phyloP scores from a whole-genome alignment of 1,284 basidiomycete genomes.

The Rhodotorula sp. region DNA sequence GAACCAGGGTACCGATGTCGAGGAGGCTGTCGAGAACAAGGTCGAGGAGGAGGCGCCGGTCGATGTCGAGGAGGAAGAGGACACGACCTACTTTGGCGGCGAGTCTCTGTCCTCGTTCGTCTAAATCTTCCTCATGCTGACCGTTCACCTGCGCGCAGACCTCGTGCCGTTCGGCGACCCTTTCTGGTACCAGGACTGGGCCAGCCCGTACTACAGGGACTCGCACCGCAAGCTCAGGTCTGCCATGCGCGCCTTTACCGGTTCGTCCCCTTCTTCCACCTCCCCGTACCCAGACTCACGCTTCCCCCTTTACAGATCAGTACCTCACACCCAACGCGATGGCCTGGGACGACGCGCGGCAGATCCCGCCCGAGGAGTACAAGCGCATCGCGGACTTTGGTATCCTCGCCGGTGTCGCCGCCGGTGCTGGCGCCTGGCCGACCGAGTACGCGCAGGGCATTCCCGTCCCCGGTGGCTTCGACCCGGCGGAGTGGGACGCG shows the following conservation, averaged over 20 bases:
- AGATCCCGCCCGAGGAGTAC: conserved; percentile 42
- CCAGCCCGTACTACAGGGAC: conserved; percentile 51
- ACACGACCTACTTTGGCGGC: conserved; percentile 38
- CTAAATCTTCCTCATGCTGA: too few species aligned
- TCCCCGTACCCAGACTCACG: conserved; percentile 2
- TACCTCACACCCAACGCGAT: conserved; percentile 38
- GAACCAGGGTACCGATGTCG: neutral
- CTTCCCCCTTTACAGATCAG: conserved; percentile 14
- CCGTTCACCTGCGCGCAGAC: neutral
- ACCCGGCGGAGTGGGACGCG: conserved; percentile 46
- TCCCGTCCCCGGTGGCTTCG: conserved; percentile 48
- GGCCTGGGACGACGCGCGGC: conserved; percentile 40
- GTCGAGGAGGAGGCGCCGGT: neutral
- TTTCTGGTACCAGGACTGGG: conserved; percentile 48
- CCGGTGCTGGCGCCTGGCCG: conserved; percentile 25
- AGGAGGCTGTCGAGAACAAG: conserved; percentile 3
- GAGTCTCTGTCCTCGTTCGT: neutral
- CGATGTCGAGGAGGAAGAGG: conserved; percentile 20
- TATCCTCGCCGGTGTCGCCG: conserved; percentile 35
- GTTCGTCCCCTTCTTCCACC: conserved; percentile 27
- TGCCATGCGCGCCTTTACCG: conserved; percentile 48
- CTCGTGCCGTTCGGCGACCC: conserved; percentile 38
- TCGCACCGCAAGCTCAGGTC: conserved; percentile 49
- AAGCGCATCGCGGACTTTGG: conserved; percentile 44
- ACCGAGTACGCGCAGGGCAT: conserved; percentile 39